These are phyloP conservation scores for Xerocomellus dryophilus DNA, from an alignment of 768 basidiomycete genomes.

Conservation along the genomic window DNA sequence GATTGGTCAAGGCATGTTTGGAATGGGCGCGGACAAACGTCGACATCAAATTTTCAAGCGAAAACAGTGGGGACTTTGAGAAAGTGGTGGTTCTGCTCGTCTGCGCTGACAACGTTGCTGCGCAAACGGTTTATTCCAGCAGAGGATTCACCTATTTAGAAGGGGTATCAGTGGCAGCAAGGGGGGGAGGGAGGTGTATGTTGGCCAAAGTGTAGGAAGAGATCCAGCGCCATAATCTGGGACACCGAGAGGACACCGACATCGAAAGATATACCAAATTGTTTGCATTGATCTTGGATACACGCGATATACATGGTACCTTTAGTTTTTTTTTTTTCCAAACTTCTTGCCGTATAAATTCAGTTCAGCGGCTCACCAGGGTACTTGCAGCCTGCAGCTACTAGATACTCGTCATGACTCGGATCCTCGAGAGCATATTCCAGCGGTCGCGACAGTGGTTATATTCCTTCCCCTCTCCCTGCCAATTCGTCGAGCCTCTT, in stretches of 20 bases:
- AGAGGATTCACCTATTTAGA: conserved; percentile 19
- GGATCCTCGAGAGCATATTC: conserved; percentile 9
- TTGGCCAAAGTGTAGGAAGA: conserved; percentile 31
- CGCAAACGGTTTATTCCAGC: conserved; percentile 19
- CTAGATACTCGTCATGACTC: conserved; percentile 7
- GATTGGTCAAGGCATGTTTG: conserved; percentile 17
- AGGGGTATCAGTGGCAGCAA: neutral
- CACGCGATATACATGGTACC: neutral
- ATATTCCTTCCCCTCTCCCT: conserved; percentile 33
- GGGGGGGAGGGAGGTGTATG: conserved; percentile 24
- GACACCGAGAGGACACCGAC: neutral
- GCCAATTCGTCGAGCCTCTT: conserved; percentile 41
- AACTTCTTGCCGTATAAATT: neutral
- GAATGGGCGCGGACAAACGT: conserved; percentile 24
- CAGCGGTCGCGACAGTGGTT: conserved; percentile 7
- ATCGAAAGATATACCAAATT: too few relatives aligned
- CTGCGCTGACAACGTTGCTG: conserved; percentile 12
- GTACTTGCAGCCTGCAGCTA: neutral
- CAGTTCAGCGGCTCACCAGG: conserved; percentile 9
- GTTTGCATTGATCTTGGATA: neutral
- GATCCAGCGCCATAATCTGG: too few relatives aligned
- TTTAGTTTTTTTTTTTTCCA: neutral
- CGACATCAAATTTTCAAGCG: conserved; percentile 8
- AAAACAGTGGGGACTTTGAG: neutral
- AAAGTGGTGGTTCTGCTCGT: conserved; percentile 22